Percentiles rank a stretch among this genome's conserved stretches.
Conservation (phyloP, 768 basidiomycete species). For the Agaricus subrufescens region DNA sequence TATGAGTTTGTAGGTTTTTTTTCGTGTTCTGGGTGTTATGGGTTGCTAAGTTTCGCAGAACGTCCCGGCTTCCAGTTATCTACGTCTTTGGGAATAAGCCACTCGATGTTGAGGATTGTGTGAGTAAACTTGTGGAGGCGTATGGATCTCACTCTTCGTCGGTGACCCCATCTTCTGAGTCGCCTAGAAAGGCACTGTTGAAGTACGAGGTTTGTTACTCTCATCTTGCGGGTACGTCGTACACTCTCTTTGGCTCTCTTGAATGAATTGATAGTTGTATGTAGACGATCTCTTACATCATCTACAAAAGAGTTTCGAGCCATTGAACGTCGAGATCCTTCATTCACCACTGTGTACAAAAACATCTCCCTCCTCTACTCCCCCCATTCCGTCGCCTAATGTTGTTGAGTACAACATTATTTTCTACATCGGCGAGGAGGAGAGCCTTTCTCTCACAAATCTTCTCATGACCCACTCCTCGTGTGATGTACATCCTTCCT, state of each 20-base stretch:
- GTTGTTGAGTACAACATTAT: conserved; percentile 20
- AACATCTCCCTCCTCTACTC: conserved; percentile 1
- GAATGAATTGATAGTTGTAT: not conserved
- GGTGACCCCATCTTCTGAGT: not conserved
- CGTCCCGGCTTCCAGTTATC: conserved; percentile 81
- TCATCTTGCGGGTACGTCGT: conserved; percentile 52
- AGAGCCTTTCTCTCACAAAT: conserved; percentile 79
- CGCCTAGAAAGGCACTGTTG: conserved; percentile 36
- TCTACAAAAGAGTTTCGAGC: conserved; percentile 22
- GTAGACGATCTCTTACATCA: conserved; percentile 29
- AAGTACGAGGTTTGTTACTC: conserved; percentile 77
- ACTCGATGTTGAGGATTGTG: conserved; percentile 53
- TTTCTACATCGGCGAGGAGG: conserved; percentile 73
- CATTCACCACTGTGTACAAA: conserved; percentile 30
- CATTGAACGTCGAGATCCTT: conserved; percentile 23
- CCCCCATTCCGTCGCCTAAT: not conserved
- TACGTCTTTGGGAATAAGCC: conserved; percentile 83
- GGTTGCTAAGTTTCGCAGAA: conserved; percentile 38
- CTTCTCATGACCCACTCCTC: conserved; percentile 77
- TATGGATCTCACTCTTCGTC: conserved; percentile 17
- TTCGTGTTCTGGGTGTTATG: not conserved
- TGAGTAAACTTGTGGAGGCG: conserved; percentile 31
- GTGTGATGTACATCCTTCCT: conserved; percentile 48
- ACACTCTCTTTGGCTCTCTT: not conserved
- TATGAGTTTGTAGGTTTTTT: conserved; percentile 71